Evolutionary conservation across 2,329 filamentous ascomycete genomes (phyloP).

Genomic region (Pezicula rhizophila): DNA sequence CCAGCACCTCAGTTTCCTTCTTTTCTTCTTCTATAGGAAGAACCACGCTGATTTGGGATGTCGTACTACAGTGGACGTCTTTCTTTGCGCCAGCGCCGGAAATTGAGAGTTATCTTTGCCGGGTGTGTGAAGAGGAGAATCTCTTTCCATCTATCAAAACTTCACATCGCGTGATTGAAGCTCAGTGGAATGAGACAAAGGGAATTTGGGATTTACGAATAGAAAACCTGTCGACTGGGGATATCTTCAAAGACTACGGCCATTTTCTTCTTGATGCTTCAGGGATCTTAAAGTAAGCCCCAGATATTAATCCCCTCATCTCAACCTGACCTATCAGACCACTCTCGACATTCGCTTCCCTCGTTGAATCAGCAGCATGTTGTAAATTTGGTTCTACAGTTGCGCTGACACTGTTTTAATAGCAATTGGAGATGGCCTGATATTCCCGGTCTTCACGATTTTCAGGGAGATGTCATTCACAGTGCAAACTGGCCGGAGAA

Average conservation of each 20-base stretch:
- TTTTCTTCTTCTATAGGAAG: no score
- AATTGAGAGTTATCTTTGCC: slow-evolving; percentile 47
- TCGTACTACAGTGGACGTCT: slow-evolving; percentile 41
- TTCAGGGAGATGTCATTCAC: slow-evolving; percentile 44
- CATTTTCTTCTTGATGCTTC: slow-evolving; percentile 44
- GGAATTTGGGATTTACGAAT: slow-evolving; percentile 5
- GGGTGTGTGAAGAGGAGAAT: slow-evolving; percentile 41
- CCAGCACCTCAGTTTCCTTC: no score
- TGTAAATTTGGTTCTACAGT: no score
- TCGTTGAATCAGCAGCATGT: no score
- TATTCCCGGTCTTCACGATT: slow-evolving; percentile 38
- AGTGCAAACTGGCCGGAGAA: slow-evolving; percentile 45
- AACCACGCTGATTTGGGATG: no score
- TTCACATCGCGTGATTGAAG: slow-evolving; percentile 33
- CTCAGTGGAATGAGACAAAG: slow-evolving; percentile 8
- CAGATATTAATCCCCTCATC: no score
- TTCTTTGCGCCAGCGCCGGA: slow-evolving; percentile 50
- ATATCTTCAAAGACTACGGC: slow-evolving; percentile 38
- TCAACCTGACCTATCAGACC: slow-evolving; percentile 1
- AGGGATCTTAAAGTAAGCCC: slow-evolving; percentile 46
- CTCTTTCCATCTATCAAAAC: slow-evolving; percentile 41
- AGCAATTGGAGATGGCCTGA: slow-evolving; percentile 38
- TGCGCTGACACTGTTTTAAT: no score
- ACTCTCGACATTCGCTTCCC: slow-evolving; percentile 11
- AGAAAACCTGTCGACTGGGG: slow-evolving; percentile 21